Base-by-base conservation (phyloP, 2,329 filamentous ascomycete genomes). In the Alternaria solani region DNA sequence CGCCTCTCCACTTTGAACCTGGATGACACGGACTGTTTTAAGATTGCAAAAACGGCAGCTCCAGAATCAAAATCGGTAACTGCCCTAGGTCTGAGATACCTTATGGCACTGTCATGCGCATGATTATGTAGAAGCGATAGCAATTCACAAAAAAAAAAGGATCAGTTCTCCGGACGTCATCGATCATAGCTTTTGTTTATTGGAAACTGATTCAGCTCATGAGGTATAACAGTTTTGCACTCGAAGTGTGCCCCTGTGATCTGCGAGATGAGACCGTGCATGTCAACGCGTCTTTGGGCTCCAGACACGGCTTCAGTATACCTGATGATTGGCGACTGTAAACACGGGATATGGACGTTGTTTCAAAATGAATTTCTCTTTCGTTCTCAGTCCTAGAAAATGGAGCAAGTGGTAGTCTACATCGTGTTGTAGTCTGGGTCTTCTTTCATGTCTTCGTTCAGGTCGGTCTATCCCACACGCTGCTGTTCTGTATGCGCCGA, bases 51-150 rank as follows among this genome's bases (percentile, higher is more conserved):
- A 43, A 36, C n/a, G 32, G 52, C 48, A 47, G 51, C 32, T 34
- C 48, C 49, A 42, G 34, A 18, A 34, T 51, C 36, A 53, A 39
- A 55, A 28, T 41, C 11, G 51, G 39, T 30, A 42, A 41, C 39
- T 39, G 42, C 46, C 47, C 20, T 23, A 48, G 26, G 30, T 46
- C 25, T n/a, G 56, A 47, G 28, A 23, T 49, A 36, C 39, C 26
- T 39, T 51, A 16, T 55, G 38, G 47, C 44, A 34, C 46, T 51
- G 28, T 25, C 36, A 23, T 34, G 43, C 34, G 36, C 42, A 44
- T 57, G 49, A 51, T 55, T 25, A 64, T 52, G 51, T 64, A 56
- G 55, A 48, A 55, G 55, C 43, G 47, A 56, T 62, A 64, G 52
- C 53, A 52, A 62, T 26, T 32, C 39, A 54, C 36, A 56, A 59